Conservation (phyloP, 208 protist genomes). For the Trypanosoma mega region DNA sequence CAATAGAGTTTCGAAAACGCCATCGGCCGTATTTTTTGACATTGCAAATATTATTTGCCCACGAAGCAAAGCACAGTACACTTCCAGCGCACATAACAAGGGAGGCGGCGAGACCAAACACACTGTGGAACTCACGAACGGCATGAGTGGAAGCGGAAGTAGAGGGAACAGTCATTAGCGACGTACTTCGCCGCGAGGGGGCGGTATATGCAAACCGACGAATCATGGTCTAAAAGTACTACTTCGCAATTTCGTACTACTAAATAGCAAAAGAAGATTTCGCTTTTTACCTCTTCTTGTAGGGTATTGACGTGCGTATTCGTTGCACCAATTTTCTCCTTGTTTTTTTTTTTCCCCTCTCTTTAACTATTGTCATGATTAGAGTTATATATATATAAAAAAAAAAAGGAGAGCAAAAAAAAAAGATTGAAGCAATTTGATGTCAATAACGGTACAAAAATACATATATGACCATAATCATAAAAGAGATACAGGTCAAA, state of each 20-base stretch:
- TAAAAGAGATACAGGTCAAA: background rate
- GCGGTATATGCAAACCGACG: constrained; percentile 34
- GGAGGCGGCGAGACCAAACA: constrained; percentile 57
- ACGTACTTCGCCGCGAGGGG: constrained; percentile 2
- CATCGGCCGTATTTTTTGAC: constrained; percentile 82
- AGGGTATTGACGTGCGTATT: too few species aligned
- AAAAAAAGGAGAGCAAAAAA: background rate
- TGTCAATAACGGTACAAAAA: background rate
- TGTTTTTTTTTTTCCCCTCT: background rate
- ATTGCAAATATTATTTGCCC: constrained; percentile 88
- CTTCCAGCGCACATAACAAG: constrained; percentile 61
- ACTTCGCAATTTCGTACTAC: too few species aligned
- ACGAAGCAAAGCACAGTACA: constrained; percentile 79
- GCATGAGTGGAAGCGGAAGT: background rate
- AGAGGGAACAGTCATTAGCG: background rate
- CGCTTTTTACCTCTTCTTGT: too few species aligned
- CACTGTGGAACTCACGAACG: constrained; percentile 49
- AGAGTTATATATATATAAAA: background rate
- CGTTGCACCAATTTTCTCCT: too few species aligned
- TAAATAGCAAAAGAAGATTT: too few species aligned
- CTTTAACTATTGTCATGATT: background rate
- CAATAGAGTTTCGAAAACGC: constrained; percentile 85
- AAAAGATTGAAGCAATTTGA: too few species aligned
- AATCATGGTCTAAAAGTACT: constrained; percentile 30
- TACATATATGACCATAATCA: background rate